Base-by-base conservation (phyloP, 1,139 yeast genomes). In the Meyerozyma guilliermondii region DNA sequence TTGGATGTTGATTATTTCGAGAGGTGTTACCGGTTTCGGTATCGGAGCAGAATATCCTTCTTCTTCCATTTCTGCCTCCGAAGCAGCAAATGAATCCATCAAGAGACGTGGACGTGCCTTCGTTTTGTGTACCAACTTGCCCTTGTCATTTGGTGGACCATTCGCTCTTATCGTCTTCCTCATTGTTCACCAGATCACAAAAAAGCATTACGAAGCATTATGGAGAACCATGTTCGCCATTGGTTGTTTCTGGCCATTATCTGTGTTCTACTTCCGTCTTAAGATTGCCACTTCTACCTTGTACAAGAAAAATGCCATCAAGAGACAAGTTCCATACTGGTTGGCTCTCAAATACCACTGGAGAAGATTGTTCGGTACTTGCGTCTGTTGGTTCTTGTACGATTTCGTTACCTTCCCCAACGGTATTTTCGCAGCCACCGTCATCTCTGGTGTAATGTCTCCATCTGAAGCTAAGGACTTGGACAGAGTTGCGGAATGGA, bases 1-100 rank as follows among this genome's bases (percentile, higher is more conserved):
- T 55, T 83, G 89, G 89, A 81, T 83, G 87, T 68, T 83, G 54
- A 74, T 80, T 39, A 77, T 83, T 27, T 66, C 78, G 45, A 68
- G 89, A 59, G 88, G 88, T 50, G 71, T 80, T 18, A 78, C 84
- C 39, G 91, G 91, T 41, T 77, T 81, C 48, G 91, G 91, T 45
- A 76, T 83, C 47, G 91, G 91, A 45, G 88, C 88, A 20, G 92
- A 85, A 57, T 82, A 83, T 58, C 86, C 87, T 3, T 80, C 86
- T 1, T 78, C 84, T 27, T 78, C 87, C 0, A 75, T 83, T 1
- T 70, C 85, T 26, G 87, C 88, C 1, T 76, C 81, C 35, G 91
- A 83, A 58, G 85, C 88, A 30, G 86, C 89, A 2, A 82, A 83
- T 55, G 81, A 78, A 48, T 69, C 80, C 2, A 70, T 74, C 39